phyloP scores from a whole-genome alignment of 2,329 filamentous ascomycete species.

The Colletotrichum siamense region DNA sequence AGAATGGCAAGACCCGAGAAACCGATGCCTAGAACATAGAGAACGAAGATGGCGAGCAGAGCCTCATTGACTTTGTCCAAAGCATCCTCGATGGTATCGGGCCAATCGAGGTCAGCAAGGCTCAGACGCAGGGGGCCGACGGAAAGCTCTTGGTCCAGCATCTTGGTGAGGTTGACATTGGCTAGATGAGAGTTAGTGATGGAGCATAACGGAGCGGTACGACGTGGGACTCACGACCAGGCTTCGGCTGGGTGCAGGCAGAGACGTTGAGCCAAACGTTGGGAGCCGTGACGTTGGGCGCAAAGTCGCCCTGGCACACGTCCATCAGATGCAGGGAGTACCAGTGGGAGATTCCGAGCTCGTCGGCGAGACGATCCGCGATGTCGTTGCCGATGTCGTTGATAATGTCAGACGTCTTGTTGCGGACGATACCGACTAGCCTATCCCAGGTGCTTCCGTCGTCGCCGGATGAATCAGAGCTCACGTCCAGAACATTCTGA shows the following conservation, averaged over 20 bases:
- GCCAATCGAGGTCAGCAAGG: slow-evolving; percentile 50
- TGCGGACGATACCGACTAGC: slow-evolving; percentile 30
- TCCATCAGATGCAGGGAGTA: slow-evolving; percentile 57
- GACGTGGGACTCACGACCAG: slow-evolving; percentile 39
- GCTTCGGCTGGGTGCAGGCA: slow-evolving; percentile 46
- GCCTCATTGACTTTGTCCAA: slow-evolving; percentile 54
- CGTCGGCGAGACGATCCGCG: slow-evolving; percentile 43
- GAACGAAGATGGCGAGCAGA: slow-evolving; percentile 52
- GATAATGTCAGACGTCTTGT: slow-evolving; percentile 40
- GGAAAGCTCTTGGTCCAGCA: slow-evolving; percentile 51
- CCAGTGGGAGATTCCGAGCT: slow-evolving; percentile 55
- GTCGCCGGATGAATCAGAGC: slow-evolving; percentile 19
- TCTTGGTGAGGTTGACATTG: slow-evolving; percentile 50
- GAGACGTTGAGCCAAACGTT: slow-evolving; percentile 46
- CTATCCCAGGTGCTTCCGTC: slow-evolving; percentile 31
- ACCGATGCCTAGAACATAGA: slow-evolving; percentile 51
- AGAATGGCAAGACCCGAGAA: slow-evolving; percentile 51
- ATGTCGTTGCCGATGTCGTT: slow-evolving; percentile 45
- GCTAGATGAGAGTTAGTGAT: slow-evolving; percentile 26
- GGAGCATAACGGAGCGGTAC: background rate
- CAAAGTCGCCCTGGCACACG: slow-evolving; percentile 50
- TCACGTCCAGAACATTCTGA: slow-evolving; percentile 31
- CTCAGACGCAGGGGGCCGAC: slow-evolving; percentile 50
- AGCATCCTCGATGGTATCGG: slow-evolving; percentile 48
- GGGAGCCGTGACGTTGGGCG: slow-evolving; percentile 45